Evolutionary conservation across 352 stramenopile species (phyloP).

Genomic region (Blastocystis sp.): DNA sequence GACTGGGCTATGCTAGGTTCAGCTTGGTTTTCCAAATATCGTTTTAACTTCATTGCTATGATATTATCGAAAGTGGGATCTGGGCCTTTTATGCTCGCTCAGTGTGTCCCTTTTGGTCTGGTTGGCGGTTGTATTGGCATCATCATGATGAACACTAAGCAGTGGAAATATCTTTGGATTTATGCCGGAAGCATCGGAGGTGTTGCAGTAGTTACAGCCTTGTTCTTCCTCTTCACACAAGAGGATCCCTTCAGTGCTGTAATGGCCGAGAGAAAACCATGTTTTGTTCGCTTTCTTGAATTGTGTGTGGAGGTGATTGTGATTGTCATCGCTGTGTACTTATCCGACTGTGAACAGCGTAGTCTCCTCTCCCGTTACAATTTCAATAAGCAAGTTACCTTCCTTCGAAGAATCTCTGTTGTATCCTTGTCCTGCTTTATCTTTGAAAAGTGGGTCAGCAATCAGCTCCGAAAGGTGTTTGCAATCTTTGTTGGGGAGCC

Average conservation of each 20-base stretch:
- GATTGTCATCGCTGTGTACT: background rate
- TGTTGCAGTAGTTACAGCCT: background rate
- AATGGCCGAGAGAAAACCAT: background rate
- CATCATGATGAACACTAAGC: constrained; percentile 21
- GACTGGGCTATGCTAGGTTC: background rate
- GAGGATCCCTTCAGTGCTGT: background rate
- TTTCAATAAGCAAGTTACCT: constrained; percentile 28
- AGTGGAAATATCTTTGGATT: constrained; percentile 40
- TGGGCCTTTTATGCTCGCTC: constrained; percentile 36
- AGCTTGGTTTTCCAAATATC: background rate
- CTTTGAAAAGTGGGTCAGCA: constrained; percentile 24
- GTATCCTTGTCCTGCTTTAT: constrained; percentile 44
- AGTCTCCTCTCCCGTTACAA: constrained; percentile 20
- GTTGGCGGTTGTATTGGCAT: constrained; percentile 15
- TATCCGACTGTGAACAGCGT: background rate
- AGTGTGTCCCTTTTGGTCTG: constrained; percentile 24
- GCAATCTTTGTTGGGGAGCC: constrained; percentile 17
- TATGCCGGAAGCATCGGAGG: background rate
- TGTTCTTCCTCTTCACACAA: background rate
- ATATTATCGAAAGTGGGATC: background rate
- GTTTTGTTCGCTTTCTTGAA: constrained; percentile 43
- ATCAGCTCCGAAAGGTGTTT: constrained; percentile 16
- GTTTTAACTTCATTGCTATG: constrained; percentile 41
- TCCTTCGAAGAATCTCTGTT: background rate
- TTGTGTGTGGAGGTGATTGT: constrained; percentile 1